phyloP scores from a whole-genome alignment of 2,329 filamentous ascomycete species.

The Knoxdaviesia proteae region DNA sequence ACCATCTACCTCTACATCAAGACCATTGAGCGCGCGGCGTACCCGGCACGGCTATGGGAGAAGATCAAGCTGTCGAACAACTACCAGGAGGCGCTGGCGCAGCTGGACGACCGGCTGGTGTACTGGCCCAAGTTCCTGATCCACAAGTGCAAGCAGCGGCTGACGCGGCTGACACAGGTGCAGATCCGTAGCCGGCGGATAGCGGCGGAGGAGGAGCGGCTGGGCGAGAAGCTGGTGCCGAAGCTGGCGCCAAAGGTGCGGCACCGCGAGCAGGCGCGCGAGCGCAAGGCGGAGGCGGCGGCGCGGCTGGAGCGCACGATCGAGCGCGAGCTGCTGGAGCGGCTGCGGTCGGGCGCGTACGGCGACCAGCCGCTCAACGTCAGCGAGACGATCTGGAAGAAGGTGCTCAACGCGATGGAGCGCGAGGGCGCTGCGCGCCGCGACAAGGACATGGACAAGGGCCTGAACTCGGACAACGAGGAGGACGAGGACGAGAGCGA shows the following conservation, averaged over 20 bases:
- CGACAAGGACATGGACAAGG: slow-evolving; percentile 77
- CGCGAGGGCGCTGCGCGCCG: slow-evolving; percentile 61
- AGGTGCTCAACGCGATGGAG: slow-evolving; percentile 81
- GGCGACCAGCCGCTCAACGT: slow-evolving; percentile 89
- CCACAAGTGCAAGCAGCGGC: slow-evolving; percentile 90
- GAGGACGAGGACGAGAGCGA: slow-evolving; percentile 44
- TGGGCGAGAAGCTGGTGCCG: slow-evolving; percentile 75
- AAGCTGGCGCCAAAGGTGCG: slow-evolving; percentile 81
- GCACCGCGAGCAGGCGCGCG: slow-evolving; percentile 52
- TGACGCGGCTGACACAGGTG: slow-evolving; percentile 83
- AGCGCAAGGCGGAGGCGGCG: slow-evolving; percentile 57
- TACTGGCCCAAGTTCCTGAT: slow-evolving; percentile 91
- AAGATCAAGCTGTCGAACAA: slow-evolving; percentile 75
- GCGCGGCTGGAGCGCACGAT: slow-evolving; percentile 93
- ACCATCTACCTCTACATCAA: slow-evolving; percentile 93
- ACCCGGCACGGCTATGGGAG: slow-evolving; percentile 88
- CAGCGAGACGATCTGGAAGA: slow-evolving; percentile 90
- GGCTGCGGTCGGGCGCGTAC: slow-evolving; percentile 79
- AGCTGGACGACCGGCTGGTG: slow-evolving; percentile 67
- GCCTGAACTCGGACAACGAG: slow-evolving; percentile 59
- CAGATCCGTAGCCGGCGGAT: slow-evolving; percentile 61
- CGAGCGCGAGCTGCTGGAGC: slow-evolving; percentile 82
- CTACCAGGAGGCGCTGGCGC: slow-evolving; percentile 72
- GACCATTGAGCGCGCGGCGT: slow-evolving; percentile 70
- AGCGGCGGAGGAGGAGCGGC: slow-evolving; percentile 69